Conservation (phyloP, 768 basidiomycete genomes). For the Kwoniella sp. region DNA sequence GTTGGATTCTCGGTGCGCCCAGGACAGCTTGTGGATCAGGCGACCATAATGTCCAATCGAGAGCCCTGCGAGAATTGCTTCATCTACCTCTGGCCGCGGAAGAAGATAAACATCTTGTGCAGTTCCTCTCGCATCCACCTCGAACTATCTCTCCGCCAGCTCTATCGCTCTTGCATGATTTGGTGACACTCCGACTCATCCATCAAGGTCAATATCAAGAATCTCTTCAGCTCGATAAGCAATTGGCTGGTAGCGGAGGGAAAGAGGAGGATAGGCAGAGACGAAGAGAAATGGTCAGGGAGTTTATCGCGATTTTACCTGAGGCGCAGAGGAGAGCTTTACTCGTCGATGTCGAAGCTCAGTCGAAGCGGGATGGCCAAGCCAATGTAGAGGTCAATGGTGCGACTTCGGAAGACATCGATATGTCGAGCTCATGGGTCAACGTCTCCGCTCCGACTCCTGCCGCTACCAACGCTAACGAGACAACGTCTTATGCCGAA, state of each 20-base stretch:
- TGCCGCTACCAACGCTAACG: not conserved
- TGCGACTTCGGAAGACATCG: constrained; percentile 7
- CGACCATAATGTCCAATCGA: constrained; percentile 20
- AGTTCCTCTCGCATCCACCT: constrained; percentile 45
- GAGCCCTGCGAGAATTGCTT: constrained; percentile 32
- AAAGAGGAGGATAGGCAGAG: constrained; percentile 43
- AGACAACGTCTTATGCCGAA: constrained; percentile 2
- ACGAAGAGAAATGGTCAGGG: constrained; percentile 49
- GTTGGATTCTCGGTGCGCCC: constrained; percentile 38
- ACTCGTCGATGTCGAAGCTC: constrained; percentile 21
- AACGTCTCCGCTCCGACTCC: constrained; percentile 2
- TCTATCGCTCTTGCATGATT: constrained; percentile 40
- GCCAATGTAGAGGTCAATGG: constrained; percentile 7
- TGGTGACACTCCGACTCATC: constrained; percentile 47
- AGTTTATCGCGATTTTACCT: constrained; percentile 49
- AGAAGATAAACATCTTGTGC: constrained; percentile 38
- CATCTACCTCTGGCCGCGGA: constrained; percentile 41
- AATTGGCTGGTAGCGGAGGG: constrained; percentile 38
- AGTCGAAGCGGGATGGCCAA: not conserved
- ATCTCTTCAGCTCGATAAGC: constrained; percentile 42
- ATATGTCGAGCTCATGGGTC: constrained; percentile 20
- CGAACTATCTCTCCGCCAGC: constrained; percentile 23
- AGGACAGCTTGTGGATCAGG: constrained; percentile 26
- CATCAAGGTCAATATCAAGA: constrained; percentile 50
- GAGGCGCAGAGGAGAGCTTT: constrained; percentile 41